These are phyloP conservation scores for Penicillium sp. DNA, from an alignment of 2,329 filamentous ascomycete species.

Conservation along the genomic window DNA sequence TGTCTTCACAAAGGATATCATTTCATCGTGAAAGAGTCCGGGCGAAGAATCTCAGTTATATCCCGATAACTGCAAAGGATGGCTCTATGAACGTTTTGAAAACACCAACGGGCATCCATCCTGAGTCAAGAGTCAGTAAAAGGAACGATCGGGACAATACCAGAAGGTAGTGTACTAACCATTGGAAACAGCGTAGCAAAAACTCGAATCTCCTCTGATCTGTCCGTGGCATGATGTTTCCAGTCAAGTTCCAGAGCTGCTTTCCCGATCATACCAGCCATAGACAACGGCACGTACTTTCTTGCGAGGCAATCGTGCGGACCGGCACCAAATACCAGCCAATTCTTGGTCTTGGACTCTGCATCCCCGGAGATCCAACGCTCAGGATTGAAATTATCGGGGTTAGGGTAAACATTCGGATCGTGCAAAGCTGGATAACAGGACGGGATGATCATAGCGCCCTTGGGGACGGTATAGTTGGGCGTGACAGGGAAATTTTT, in stretches of 20 bases:
- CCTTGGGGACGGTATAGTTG: conserved; percentile 44
- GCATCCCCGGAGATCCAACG: conserved; percentile 48
- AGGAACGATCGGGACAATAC: background rate
- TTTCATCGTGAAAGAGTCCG: background rate
- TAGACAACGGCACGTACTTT: conserved; percentile 44
- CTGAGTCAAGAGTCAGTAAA: conserved; percentile 15
- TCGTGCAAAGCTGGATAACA: conserved; percentile 48
- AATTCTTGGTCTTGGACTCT: conserved; percentile 45
- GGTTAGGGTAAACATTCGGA: conserved; percentile 41
- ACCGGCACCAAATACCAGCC: conserved; percentile 47
- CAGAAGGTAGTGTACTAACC: conserved; percentile 29
- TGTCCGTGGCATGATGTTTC: conserved; percentile 42
- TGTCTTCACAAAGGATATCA: background rate
- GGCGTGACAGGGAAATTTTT: conserved; percentile 43
- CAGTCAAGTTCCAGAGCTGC: conserved; percentile 45
- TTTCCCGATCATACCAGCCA: conserved; percentile 49
- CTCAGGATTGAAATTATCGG: conserved; percentile 44
- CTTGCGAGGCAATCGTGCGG: conserved; percentile 45
- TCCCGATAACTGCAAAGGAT: background rate
- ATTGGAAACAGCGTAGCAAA: conserved; percentile 45
- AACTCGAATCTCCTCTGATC: conserved; percentile 45
- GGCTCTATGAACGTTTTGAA: conserved; percentile 19
- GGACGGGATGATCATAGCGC: conserved; percentile 44
- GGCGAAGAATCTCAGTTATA: background rate
- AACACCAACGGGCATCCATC: conserved; percentile 35